These are phyloP conservation scores for Podospora bellae-mahoneyi DNA, from an alignment of 495 filamentous ascomycete genomes.

Conservation along the genomic window DNA sequence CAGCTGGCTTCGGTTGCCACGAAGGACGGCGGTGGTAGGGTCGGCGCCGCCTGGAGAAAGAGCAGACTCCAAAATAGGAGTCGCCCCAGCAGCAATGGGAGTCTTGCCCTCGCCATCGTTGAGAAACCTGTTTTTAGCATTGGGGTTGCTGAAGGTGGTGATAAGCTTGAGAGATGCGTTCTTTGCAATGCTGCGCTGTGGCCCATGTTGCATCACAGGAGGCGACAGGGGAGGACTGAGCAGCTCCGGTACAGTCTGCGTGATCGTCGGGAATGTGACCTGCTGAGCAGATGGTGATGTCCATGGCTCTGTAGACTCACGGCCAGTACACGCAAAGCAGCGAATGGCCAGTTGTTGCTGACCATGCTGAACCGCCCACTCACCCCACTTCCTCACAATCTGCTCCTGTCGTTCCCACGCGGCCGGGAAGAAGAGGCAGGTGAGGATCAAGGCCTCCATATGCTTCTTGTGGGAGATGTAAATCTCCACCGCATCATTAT, in stretches of 20 bases:
- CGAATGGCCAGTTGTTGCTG: slow-evolving; percentile 88
- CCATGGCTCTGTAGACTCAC: slow-evolving; percentile 75
- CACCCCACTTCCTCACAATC: slow-evolving; percentile 91
- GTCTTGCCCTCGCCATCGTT: slow-evolving; percentile 67
- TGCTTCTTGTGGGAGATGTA: slow-evolving; percentile 88
- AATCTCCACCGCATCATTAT: slow-evolving; percentile 92
- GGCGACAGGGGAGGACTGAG: slow-evolving; percentile 59
- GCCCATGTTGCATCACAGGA: slow-evolving; percentile 46
- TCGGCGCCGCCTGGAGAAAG: slow-evolving; percentile 67
- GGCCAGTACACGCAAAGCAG: slow-evolving; percentile 81
- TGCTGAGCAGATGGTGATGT: slow-evolving; percentile 75
- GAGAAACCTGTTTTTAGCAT: slow-evolving; percentile 63
- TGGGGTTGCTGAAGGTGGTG: slow-evolving; percentile 73
- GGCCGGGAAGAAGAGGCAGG: slow-evolving; percentile 65
- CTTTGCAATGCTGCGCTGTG: slow-evolving; percentile 63
- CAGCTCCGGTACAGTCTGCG: slow-evolving; percentile 49
- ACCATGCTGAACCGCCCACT: slow-evolving; percentile 79
- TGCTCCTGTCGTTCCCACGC: slow-evolving; percentile 90
- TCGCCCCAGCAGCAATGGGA: slow-evolving; percentile 73
- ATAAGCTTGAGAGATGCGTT: slow-evolving; percentile 88
- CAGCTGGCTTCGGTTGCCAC: slow-evolving; percentile 53
- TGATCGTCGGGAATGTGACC: slow-evolving; percentile 52
- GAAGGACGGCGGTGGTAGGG: slow-evolving; percentile 63
- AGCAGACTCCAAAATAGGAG: slow-evolving; percentile 90
- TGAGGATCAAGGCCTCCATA: slow-evolving; percentile 85